Evolutionary conservation across 1,284 basidiomycete genomes (phyloP).

Genomic region (Apiotrichum gracile): DNA sequence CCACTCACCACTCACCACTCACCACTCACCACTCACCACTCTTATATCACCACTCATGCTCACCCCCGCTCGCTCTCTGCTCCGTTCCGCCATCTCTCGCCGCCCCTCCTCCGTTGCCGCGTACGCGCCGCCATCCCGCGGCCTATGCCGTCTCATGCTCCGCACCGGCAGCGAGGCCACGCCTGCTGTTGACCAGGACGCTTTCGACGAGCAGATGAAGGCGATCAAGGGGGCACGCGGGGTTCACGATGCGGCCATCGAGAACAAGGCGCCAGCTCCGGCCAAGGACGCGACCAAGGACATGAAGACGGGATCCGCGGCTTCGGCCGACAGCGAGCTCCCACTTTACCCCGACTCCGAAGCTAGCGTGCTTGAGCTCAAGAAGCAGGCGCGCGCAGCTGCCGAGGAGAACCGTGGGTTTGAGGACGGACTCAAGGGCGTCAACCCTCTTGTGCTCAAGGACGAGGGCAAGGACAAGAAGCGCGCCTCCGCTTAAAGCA

Average conservation of each 20-base stretch:
- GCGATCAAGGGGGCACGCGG: no score
- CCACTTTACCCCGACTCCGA: not conserved
- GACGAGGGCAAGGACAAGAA: not conserved
- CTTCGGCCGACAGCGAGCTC: not conserved
- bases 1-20: not conserved
- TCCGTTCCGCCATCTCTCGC: not conserved
- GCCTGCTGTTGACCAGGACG: slow-evolving; percentile 3
- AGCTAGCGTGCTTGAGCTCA: not conserved
- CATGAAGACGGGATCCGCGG: slow-evolving; percentile 8
- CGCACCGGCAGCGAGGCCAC: slow-evolving; percentile 1
- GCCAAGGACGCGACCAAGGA: not conserved
- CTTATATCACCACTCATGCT: not conserved
- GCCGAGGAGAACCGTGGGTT: not conserved
- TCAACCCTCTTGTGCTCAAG: slow-evolving; percentile 7
- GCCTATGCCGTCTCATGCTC: not conserved
- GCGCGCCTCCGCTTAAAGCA: no score
- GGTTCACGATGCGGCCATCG: no score
- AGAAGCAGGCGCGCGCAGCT: not conserved
- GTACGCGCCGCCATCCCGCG: not conserved
- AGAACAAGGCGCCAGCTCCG: no score
- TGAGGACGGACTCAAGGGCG: not conserved
- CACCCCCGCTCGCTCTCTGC: not conserved
- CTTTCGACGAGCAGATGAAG: slow-evolving; percentile 6
- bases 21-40: not conserved
- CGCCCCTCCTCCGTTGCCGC: not conserved